phyloP scores from a whole-genome alignment of 331 rosid genomes.

The Prunus yedoensis region DNA sequence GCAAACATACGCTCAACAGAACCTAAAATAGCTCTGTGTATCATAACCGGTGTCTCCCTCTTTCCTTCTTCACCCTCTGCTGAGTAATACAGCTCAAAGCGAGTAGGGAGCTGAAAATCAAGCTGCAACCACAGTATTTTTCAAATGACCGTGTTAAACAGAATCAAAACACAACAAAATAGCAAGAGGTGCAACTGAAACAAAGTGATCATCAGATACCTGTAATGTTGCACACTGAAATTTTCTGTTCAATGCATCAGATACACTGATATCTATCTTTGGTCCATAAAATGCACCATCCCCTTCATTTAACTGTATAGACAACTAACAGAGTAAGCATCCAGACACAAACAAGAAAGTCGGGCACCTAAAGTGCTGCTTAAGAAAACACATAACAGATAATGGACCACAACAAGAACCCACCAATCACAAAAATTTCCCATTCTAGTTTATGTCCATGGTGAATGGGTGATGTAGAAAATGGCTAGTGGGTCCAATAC shows the following conservation, averaged over 20 bases:
- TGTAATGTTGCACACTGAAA: slow-evolving; percentile 94
- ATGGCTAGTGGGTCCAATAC: background rate
- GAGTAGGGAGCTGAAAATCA: slow-evolving; percentile 95
- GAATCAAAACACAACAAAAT: background rate
- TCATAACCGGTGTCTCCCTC: slow-evolving; percentile 96
- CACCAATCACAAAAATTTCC: background rate
- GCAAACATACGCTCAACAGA: slow-evolving; percentile 99
- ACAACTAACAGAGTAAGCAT: slow-evolving; percentile 29
- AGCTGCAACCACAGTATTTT: slow-evolving; percentile 64
- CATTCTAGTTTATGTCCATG: background rate
- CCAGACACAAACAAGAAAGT: slow-evolving; percentile 5
- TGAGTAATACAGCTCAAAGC: slow-evolving; percentile 85
- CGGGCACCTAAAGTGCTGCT: background rate
- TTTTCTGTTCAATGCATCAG: slow-evolving; percentile 84
- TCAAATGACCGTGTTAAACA: slow-evolving; percentile 13
- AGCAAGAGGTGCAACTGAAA: background rate
- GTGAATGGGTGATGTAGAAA: background rate
- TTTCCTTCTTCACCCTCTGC: slow-evolving; percentile 98
- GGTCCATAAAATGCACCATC: slow-evolving; percentile 99
- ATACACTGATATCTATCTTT: slow-evolving; percentile 87
- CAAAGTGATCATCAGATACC: slow-evolving; percentile 41
- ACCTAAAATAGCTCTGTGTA: slow-evolving; percentile 94
- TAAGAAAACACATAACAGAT: slow-evolving; percentile 5
- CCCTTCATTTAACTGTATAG: slow-evolving; percentile 73
- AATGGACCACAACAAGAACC: background rate